Percentiles rank a stretch among this genome's conserved stretches.
Evolutionary conservation across 2,329 filamentous ascomycete genomes (phyloP).

Genomic region (Ascocoryne sarcoides): DNA sequence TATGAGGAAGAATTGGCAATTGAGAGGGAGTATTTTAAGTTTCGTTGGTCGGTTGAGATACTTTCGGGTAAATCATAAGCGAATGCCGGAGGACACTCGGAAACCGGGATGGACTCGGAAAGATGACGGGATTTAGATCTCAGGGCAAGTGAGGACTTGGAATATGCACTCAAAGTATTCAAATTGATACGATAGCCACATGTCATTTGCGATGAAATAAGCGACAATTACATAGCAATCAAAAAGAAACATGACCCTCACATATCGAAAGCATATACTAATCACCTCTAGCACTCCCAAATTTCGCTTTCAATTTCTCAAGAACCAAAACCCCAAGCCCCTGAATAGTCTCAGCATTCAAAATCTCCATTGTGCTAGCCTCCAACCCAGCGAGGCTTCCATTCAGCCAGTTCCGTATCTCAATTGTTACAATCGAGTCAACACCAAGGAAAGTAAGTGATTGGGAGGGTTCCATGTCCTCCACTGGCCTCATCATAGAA

Average conservation of each 20-base stretch:
- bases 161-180: too few species aligned
- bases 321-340: background rate
- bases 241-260: background rate
- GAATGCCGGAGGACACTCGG: too few species aligned
- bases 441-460: background rate
- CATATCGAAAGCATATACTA: background rate
- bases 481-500: background rate
- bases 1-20: slow-evolving; percentile 8
- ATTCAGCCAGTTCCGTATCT: slow-evolving; percentile 1
- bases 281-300: background rate
- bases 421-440: background rate
- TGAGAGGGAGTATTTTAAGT: slow-evolving; percentile 6
- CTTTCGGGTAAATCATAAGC: too few species aligned
- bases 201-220: background rate
- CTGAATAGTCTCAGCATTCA: background rate
- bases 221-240: background rate
- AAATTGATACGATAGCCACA: too few species aligned
- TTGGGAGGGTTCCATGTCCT: background rate
- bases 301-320: background rate
- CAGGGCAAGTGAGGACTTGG: too few species aligned
- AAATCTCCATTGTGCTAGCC: background rate
- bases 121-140: too few species aligned
- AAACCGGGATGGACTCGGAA: too few species aligned
- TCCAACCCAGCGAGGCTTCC: background rate
- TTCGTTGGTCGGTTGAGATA: too few species aligned